Percentiles rank a stretch among this genome's conserved stretches.
Evolutionary conservation across 2,329 filamentous ascomycete genomes (phyloP).

Genomic region (Monilinia aucupariae): DNA sequence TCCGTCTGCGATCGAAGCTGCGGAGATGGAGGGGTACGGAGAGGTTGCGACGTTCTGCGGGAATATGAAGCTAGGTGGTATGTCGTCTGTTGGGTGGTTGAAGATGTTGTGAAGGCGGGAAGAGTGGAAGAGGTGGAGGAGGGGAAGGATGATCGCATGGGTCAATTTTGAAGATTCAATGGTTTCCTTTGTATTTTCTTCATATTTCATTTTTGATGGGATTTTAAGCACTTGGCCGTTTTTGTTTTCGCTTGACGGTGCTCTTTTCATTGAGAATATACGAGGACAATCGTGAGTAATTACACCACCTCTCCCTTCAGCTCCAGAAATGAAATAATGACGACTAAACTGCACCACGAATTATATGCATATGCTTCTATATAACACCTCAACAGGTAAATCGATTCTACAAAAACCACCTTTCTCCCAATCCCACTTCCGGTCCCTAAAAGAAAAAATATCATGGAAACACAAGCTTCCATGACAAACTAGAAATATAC

Average conservation of each 20-base stretch:
- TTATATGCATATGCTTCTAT: neutral
- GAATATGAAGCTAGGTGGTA: neutral
- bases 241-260: neutral
- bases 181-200: too few relatives aligned
- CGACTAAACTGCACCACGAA: neutral
- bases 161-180: too few relatives aligned
- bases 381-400: neutral
- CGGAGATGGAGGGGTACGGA: neutral
- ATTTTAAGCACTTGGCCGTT: neutral
- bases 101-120: neutral
- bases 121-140: too few relatives aligned
- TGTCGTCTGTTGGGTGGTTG: too few relatives aligned
- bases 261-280: neutral
- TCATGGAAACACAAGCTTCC: too few relatives aligned
- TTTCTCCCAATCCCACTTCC: too few relatives aligned
- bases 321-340: neutral
- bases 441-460: too few relatives aligned
- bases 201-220: neutral
- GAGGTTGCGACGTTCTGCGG: neutral
- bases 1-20: neutral
- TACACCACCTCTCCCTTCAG: neutral
- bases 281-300: fast-evolving
- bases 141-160: neutral
- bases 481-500: too few relatives aligned
- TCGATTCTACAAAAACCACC: too few relatives aligned